Base-by-base conservation (phyloP, 2,329 filamentous ascomycete genomes). In the Fusarium tanahbumbuense region DNA sequence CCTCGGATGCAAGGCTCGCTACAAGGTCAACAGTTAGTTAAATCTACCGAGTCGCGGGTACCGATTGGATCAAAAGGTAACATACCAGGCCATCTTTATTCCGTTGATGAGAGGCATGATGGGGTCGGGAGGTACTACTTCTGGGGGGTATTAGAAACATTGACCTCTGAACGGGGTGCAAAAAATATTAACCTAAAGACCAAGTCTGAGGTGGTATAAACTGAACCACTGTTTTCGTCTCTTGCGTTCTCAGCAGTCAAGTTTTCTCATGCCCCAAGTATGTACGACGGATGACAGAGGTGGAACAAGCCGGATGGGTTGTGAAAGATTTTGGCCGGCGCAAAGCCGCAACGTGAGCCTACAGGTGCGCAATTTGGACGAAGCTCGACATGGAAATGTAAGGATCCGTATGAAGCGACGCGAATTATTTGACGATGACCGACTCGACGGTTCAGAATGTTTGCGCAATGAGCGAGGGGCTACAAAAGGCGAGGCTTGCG, bases 1-100 rank as follows among this genome's bases (percentile, higher is more conserved):
- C 91, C 91, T 75, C 91, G 89, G 73, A 93, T 93, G 78, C 91
- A 93, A 76, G 91, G 90, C 83, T 88, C 88, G 80, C 91, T 93
- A 56, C 27, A 23, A 47, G 50, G 52, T 37, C n/a, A 30, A 50
- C 11, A 41, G 66, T 75, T 28, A 75, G 72, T 45, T 34, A 53
- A 30, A 27, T 48, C 27, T 45, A 9, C 42, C n/a, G 10, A 46
- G 20, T 32, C 20, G 40, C 23, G 25, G 40, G 44, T 41, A 27
- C 42, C 27, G 41, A 28, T 10, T 13, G 46, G 22, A 15, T 40
- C 45, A 30, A 46, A 22, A 34, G 16, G 16, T 40, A 58, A 83
- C 89, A 75, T 86, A 92, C 90, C 90, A 92, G 77, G 90, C 90
- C 85, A 92, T 91, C 81, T 91, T 91, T 78, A 89, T 84, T 67